Conservation (phyloP, 2,329 filamentous ascomycete genomes). For the Penicillium sp. region DNA sequence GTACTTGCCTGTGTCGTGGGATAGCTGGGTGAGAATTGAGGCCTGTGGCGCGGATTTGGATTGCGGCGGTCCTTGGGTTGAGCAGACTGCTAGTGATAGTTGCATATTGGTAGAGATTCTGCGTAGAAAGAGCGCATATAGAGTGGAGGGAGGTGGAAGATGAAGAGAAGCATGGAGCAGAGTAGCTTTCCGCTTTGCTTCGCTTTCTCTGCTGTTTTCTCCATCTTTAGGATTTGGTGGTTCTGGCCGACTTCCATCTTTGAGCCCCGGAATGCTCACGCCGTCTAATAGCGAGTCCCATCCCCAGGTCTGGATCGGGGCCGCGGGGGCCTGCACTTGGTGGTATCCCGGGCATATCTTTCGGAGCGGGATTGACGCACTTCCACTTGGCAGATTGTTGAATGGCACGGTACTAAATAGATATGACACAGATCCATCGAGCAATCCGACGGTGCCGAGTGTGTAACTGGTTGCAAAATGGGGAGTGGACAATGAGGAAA, state of each 20-base stretch:
- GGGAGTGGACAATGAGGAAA: conserved; percentile 86
- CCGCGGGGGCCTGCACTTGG: conserved; percentile 58
- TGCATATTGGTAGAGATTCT: conserved; percentile 75
- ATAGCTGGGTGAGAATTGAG: conserved; percentile 46
- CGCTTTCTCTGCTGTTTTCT: conserved; percentile 12
- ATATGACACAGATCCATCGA: conserved; percentile 96
- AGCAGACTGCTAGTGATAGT: conserved; percentile 65
- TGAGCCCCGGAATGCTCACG: conserved; percentile 20
- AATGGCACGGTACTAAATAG: conserved; percentile 87
- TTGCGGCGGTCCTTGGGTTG: conserved; percentile 40
- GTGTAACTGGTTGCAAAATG: conserved; percentile 95
- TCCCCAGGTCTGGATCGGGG: conserved; percentile 34
- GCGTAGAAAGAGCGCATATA: conserved; percentile 82
- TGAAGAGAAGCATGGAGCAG: conserved; percentile 47
- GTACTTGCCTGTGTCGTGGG: conserved; percentile 80
- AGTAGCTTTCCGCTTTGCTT: conserved; percentile 38
- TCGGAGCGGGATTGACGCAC: conserved; percentile 71
- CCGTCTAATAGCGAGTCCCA: conserved; percentile 33
- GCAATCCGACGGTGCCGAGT: conserved; percentile 81
- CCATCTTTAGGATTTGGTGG: conserved; percentile 62
- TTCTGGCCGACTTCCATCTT: conserved; percentile 1
- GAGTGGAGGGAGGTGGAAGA: conserved; percentile 67
- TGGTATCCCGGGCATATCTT: conserved; percentile 79
- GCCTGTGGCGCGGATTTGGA: conserved; percentile 47
- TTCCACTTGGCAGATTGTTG: conserved; percentile 62